Conservation (phyloP, 192 early-diverging fungal species). For the Gamsiella multidivaricata region DNA sequence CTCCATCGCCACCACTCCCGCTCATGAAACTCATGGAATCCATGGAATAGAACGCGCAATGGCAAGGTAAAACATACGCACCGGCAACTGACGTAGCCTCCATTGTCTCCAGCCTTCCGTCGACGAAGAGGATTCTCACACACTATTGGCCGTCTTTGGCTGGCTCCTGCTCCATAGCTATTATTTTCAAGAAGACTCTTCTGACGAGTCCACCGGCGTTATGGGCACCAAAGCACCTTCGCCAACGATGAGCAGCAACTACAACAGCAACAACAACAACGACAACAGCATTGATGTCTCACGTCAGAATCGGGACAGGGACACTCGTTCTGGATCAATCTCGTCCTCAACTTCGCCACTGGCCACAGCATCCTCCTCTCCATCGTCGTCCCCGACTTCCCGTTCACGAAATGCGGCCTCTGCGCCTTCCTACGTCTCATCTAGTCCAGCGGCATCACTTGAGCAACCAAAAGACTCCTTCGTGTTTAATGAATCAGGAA, state of each 20-base stretch:
- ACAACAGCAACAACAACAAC: not conserved
- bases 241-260: not conserved
- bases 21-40: no score
- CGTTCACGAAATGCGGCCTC: not conserved
- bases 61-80: constrained; percentile 22
- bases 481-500: not conserved
- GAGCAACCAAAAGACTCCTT: not conserved
- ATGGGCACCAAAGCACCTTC: constrained; percentile 2
- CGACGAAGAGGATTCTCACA: no score
- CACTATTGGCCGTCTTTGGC: no score
- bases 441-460: not conserved
- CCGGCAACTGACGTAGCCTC: no score
- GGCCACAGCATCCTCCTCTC: not conserved
- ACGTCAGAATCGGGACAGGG: not conserved
- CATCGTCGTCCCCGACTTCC: constrained; percentile 1
- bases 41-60: constrained; percentile 4
- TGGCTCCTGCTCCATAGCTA: constrained; percentile 26
- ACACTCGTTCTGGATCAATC: not conserved
- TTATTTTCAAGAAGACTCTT: constrained; percentile 48
- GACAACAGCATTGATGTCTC: not conserved
- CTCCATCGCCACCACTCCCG: no score
- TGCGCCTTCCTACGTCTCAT: not conserved
- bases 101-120: no score
- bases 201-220: constrained; percentile 26
- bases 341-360: not conserved